phyloP scores from a whole-genome alignment of 352 stramenopile species.

The Globisporangium orthogonon region DNA sequence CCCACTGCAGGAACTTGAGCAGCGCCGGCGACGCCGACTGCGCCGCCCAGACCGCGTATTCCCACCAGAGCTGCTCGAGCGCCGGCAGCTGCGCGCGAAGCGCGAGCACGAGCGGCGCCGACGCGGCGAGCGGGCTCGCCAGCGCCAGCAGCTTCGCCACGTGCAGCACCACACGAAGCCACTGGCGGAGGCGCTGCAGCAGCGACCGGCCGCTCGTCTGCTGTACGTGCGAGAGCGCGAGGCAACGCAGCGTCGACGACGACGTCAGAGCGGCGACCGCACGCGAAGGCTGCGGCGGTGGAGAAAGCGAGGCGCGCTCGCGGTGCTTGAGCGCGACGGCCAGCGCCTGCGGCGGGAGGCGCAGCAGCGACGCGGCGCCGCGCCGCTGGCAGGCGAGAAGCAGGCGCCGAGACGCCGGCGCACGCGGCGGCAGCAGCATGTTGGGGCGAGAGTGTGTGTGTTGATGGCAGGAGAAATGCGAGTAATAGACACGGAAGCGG shows the following conservation, averaged over 20 bases:
- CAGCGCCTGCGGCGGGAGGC: constrained; percentile 12
- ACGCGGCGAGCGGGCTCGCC: constrained; percentile 32
- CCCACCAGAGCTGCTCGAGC: constrained; percentile 59
- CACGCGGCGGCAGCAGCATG: neutral
- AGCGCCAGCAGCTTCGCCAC: constrained; percentile 56
- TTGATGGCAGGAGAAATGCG: neutral
- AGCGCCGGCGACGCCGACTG: constrained; percentile 82
- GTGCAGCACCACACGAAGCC: constrained; percentile 44
- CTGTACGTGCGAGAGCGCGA: constrained; percentile 14
- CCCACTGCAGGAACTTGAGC: constrained; percentile 96
- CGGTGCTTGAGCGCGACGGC: constrained; percentile 10
- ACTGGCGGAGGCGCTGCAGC: constrained; percentile 28
- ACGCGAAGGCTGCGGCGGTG: neutral
- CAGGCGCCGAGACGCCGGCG: neutral
- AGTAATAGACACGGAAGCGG: too few species aligned
- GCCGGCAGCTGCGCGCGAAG: constrained; percentile 17
- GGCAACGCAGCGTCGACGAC: constrained; percentile 6
- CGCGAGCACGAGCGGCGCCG: constrained; percentile 38
- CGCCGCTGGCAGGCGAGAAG: constrained; percentile 3
- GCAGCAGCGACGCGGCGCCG: neutral
- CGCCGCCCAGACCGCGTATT: constrained; percentile 48
- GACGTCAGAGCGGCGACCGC: neutral
- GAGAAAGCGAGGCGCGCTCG: neutral
- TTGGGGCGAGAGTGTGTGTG: neutral
- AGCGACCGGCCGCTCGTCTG: constrained; percentile 14